Evolutionary conservation across 1,139 yeast genomes (phyloP).

Genomic region (Protomyces inundatus): DNA sequence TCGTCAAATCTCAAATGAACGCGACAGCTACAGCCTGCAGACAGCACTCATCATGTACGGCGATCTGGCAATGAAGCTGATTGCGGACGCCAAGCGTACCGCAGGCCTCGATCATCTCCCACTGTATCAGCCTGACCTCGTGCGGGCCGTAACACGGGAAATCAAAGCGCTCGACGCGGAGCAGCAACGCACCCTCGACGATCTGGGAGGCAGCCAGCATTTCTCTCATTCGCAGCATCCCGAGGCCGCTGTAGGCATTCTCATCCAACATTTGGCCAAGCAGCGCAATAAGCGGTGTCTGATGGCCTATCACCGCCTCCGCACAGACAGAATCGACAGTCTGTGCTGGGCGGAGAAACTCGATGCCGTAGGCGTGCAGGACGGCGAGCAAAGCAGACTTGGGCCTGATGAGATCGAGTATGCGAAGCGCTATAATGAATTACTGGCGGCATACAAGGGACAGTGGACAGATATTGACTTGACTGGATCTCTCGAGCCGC

Average conservation of each 20-base stretch:
- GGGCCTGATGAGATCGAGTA: slow-evolving; percentile 74
- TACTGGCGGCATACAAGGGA: slow-evolving; percentile 71
- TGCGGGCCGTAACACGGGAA: slow-evolving; percentile 53
- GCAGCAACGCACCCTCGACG: slow-evolving; percentile 45
- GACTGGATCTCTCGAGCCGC: slow-evolving; percentile 83
- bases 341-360: slow-evolving; percentile 54
- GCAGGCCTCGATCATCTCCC: slow-evolving; percentile 64
- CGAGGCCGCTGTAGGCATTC: slow-evolving; percentile 55
- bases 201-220: slow-evolving; percentile 46
- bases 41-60: slow-evolving; percentile 61
- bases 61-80: slow-evolving; percentile 73
- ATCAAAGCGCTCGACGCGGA: slow-evolving; percentile 42
- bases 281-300: slow-evolving; percentile 83
- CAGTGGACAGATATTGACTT: slow-evolving; percentile 79
- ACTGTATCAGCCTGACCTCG: slow-evolving; percentile 67
- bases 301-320: slow-evolving; percentile 68
- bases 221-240: slow-evolving; percentile 37
- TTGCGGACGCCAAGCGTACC: slow-evolving; percentile 78
- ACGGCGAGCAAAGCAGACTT: slow-evolving; percentile 42
- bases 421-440: slow-evolving; percentile 61
- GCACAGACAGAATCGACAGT: slow-evolving; percentile 64
- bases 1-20: background rate
- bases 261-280: slow-evolving; percentile 77
- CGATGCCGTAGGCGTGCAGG: slow-evolving; percentile 9
- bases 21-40: background rate